Evolutionary conservation across 1,139 yeast species (phyloP), one percentile per base, ranked within the genome.

Genomic region (Nakaseomyces nivariensis): DNA sequence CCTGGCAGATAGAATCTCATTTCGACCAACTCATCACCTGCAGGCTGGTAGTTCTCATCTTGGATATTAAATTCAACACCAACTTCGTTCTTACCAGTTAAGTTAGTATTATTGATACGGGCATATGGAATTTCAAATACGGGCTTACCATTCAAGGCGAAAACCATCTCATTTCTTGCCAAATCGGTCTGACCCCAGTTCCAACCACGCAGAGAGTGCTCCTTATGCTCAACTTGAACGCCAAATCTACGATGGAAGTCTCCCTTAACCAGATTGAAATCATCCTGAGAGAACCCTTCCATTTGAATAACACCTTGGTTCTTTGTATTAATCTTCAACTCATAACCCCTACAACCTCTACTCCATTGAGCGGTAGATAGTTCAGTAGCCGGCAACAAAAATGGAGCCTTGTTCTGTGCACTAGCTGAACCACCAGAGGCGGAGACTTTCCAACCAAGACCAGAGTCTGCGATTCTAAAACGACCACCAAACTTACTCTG

Each of bases 161-260:
- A 90, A 33, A 88, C 78, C 68, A 92, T 73, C 66, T 92, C 98
- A 59, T 89, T 87, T 64, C 96, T 79, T 11, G 95, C 96, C 67
- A 94, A 79, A 66, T 90, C 96, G 9, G 92, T 76, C 56, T 83
- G 82, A 50, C 99, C 99, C 98, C 98, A 92, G 68, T 92, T 92
- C 98, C 98, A 92, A 41, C 99, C 99, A 69, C 97, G 79, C 58
- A 92, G 72, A 5, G 97, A 85, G 67, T 92, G 98, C 61, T 92
- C 97, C 60, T 76, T 80, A 55, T 78, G 83, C 59, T 92, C 97
- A 55, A 94, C 74, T 49, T 77, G 77, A 48, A 87, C 73, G 50
- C 72, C 73, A 68, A 89, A 88, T 61, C 85, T 79, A 58, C 90
- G 76, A 62, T 85, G 90, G 58, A 94, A 74, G 59, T 90, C 95